These are phyloP conservation scores for Vitis cinerea DNA, from an alignment of 164 flowering plant species.

Conservation along the genomic window DNA sequence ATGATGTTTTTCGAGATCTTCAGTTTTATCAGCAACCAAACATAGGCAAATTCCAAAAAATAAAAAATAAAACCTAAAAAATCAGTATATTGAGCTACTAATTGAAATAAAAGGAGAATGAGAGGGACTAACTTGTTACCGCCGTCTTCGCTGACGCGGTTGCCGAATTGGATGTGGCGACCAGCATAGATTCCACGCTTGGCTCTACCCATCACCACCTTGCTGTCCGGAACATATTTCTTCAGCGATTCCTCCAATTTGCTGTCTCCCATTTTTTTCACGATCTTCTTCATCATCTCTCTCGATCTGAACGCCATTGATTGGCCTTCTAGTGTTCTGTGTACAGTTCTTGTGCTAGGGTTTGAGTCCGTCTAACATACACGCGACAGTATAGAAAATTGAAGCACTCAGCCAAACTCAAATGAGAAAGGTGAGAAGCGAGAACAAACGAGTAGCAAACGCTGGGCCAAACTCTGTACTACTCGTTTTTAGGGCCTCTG, in stretches of 20 bases:
- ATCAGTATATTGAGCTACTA: neutral
- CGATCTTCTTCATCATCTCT: slow-evolving; percentile 71
- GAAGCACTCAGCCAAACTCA: too few relatives aligned
- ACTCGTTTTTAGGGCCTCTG: too few relatives aligned
- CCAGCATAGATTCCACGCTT: slow-evolving; percentile 89
- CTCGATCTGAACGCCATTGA: slow-evolving; percentile 76
- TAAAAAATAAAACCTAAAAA: neutral
- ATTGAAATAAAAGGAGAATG: slow-evolving; percentile 11
- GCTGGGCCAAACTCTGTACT: too few relatives aligned
- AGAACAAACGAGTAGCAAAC: too few relatives aligned
- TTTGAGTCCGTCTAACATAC: too few relatives aligned
- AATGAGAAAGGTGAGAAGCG: too few relatives aligned
- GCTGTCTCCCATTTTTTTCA: slow-evolving; percentile 64
- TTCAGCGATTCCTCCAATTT: slow-evolving; percentile 56
- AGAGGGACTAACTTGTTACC: slow-evolving; percentile 67
- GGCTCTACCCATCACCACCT: slow-evolving; percentile 89
- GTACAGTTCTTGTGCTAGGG: too few relatives aligned
- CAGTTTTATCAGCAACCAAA: too few relatives aligned
- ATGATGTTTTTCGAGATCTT: too few relatives aligned
- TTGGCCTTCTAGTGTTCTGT: too few relatives aligned
- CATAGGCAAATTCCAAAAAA: too few relatives aligned
- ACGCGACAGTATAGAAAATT: too few relatives aligned
- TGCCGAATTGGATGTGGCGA: slow-evolving; percentile 89
- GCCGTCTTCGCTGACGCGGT: slow-evolving; percentile 89
- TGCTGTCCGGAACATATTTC: slow-evolving; percentile 58